Evolutionary conservation across 2,329 filamentous ascomycete species (phyloP), one percentile per base, ranked within the genome.

Genomic region (Colletotrichum nymphaeae): DNA sequence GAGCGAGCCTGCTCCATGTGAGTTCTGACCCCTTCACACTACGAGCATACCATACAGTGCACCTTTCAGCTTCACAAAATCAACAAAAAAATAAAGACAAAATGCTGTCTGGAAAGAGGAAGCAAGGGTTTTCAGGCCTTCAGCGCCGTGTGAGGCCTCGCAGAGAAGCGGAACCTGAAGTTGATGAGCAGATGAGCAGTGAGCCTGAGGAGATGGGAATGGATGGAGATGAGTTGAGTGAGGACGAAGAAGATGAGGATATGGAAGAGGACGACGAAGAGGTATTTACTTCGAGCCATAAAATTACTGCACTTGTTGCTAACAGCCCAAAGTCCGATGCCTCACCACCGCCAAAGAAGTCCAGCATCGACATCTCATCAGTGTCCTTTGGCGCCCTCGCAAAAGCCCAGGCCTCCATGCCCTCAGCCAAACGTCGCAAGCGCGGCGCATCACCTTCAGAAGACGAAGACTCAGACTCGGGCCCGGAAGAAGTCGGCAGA

Each of bases 361-460:
- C 84, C 6, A 82, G 81, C 22, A 80, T 88, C 69, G 86, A 88
- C 72, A 83, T 87, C 57, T 85, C 89, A 9, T 86, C 88, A 74
- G 91, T 98, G 76, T 97, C 95, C 28, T 98, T 98, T 79, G 95
- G 95, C 75, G 94, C 94, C n/a, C 87, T 98, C 53, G 94, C 94
- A 76, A 94, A 94, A 86, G 95, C 95, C 1, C 94, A 97, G 84
- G 92, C 92, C 52, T 89, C 91, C 0, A 83, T 97, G 37, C 85
- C 80, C 42, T 76, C 79, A 62, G 68, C 78, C 68, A 77, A 83
- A 83, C 76, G 77, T 64, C 75, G 76, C 71, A 79, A 77, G 69
- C 76, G 77, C 71, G 74, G 80, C 59, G 75, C 79, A 11, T 73
- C 60, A 82, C 58, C 76, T 16, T 76, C 76, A 55, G 76, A 78